These are phyloP conservation scores for Neonectria coccinea DNA, from an alignment of 2,329 filamentous ascomycete genomes.

Conservation along the genomic window DNA sequence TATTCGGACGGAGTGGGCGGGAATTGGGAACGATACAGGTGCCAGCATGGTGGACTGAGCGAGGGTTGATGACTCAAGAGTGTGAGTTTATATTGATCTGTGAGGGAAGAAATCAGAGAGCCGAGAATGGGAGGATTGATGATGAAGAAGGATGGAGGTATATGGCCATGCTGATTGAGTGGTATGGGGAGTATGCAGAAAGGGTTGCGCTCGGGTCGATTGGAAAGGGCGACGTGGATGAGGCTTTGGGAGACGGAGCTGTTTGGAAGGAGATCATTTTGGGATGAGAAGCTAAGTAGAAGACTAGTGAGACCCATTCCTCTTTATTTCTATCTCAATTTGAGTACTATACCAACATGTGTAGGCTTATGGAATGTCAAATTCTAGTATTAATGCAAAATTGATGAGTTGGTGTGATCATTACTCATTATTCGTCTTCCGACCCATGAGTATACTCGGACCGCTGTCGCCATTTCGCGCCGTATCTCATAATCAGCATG, in stretches of 20 bases:
- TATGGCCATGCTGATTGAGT: neutral
- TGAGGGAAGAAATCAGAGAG: neutral
- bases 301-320: neutral
- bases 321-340: neutral
- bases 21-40: neutral
- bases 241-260: neutral
- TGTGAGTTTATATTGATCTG: neutral
- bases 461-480: constrained; percentile 62
- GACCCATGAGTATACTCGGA: constrained; percentile 39
- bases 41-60: neutral
- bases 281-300: neutral
- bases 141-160: neutral
- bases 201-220: neutral
- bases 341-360: neutral
- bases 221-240: neutral
- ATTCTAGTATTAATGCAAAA: no score
- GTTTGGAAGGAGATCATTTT: neutral
- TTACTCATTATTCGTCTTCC: neutral
- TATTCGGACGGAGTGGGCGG: neutral
- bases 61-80: neutral
- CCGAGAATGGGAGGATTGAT: neutral
- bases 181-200: neutral
- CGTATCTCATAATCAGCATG: constrained; percentile 62
- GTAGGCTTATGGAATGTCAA: no score
- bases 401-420: neutral